A percentile compares a stretch with the other conserved stretches of the same genome.
Evolutionary conservation across 2,329 filamentous ascomycete species (phyloP).

Genomic region (Paraphoma sp.): DNA sequence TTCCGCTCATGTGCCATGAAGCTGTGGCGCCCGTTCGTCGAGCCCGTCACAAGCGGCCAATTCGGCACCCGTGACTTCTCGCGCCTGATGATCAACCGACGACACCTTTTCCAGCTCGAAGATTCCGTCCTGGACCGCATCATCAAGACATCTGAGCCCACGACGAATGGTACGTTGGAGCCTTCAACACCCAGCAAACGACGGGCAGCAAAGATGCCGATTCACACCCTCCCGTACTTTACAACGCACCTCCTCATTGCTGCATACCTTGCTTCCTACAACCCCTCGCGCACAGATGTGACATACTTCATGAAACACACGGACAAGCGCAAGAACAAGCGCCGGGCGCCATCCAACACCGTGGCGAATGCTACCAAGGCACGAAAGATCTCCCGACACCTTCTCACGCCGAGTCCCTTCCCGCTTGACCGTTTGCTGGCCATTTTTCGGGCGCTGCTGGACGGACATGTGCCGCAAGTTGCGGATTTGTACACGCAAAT

Average conservation of each 20-base stretch:
- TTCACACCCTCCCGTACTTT: constrained; percentile 69
- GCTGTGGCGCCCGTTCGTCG: constrained; percentile 85
- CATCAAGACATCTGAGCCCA: constrained; percentile 16
- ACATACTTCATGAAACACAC: constrained; percentile 78
- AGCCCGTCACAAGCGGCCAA: constrained; percentile 76
- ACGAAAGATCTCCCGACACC: constrained; percentile 76
- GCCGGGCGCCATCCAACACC: constrained; percentile 36
- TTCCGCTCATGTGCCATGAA: constrained; percentile 74
- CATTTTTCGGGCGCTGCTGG: constrained; percentile 72
- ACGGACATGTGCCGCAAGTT: constrained; percentile 51
- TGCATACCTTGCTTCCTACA: constrained; percentile 83
- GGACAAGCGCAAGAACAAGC: constrained; percentile 55
- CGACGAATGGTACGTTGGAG: constrained; percentile 1
- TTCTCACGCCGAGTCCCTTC: constrained; percentile 79
- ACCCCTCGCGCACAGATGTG: constrained; percentile 74
- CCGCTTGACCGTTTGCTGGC: constrained; percentile 79
- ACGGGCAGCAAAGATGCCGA: constrained; percentile 27
- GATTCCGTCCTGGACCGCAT: constrained; percentile 71
- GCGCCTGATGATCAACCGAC: constrained; percentile 75
- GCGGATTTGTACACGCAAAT: constrained; percentile 63
- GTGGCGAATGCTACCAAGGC: constrained; percentile 55
- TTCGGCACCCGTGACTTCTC: constrained; percentile 82
- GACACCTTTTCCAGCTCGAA: constrained; percentile 76
- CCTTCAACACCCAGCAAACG: constrained; percentile 19
- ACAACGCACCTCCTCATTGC: constrained; percentile 77